A percentile compares a stretch with the other conserved stretches of the same genome.
These are phyloP conservation scores for Eucalyptus fibrosa DNA, from an alignment of 345 rosid species.

Conservation along the genomic window DNA sequence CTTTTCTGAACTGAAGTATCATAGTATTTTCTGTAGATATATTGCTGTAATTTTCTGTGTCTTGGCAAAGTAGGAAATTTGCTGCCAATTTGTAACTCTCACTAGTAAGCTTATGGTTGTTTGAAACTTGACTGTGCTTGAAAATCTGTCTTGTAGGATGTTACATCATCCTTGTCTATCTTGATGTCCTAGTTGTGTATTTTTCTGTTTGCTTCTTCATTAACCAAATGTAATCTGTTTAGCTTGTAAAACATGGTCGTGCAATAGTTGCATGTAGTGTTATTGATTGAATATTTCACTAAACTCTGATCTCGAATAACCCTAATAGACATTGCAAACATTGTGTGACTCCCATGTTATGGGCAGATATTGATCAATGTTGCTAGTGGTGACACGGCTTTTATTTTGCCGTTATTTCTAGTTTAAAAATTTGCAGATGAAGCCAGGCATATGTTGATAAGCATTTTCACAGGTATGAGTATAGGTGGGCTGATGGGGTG, in stretches of 20 bases:
- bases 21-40: neutral
- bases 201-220: neutral
- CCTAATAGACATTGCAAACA: neutral
- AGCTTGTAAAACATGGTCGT: neutral
- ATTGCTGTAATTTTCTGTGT: neutral
- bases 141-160: neutral
- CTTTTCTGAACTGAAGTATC: neutral
- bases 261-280: neutral
- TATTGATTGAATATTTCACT: neutral
- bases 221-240: neutral
- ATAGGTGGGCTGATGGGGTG: conserved; percentile 99
- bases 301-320: neutral
- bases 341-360: neutral
- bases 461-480: conserved; percentile 61
- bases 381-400: neutral
- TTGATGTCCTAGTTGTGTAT: neutral
- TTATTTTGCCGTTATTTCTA: neutral
- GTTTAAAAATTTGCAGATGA: neutral
- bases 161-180: neutral
- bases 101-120: neutral
- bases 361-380: neutral
- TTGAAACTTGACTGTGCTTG: neutral
- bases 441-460: neutral
- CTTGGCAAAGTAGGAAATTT: neutral
- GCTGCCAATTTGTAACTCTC: neutral